Evolutionary conservation across 129 eudicot genomes (phyloP).

Genomic region (Scalesia atractyloides): DNA sequence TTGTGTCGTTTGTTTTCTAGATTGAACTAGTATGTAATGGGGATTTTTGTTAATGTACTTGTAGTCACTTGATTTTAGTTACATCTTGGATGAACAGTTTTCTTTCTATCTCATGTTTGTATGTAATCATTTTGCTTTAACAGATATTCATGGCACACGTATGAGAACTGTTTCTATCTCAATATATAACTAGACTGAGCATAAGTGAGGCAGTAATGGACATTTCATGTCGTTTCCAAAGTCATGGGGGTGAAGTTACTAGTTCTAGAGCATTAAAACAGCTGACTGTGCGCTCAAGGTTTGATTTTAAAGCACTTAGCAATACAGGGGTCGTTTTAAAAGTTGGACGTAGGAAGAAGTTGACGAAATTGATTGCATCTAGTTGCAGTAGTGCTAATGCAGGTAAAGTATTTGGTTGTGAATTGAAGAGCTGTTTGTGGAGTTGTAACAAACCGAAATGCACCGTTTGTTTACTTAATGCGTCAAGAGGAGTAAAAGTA

Average conservation of each 20-base stretch:
- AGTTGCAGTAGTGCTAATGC: conserved; percentile 34
- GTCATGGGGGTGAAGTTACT: conserved; percentile 43
- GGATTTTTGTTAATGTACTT: conserved; percentile 10
- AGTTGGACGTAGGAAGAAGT: conserved; percentile 36
- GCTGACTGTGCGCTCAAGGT: conserved; percentile 32
- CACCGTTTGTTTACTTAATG: conserved; percentile 32
- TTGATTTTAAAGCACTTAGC: conserved; percentile 38
- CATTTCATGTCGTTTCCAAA: conserved; percentile 34
- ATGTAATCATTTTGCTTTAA: conserved; percentile 18
- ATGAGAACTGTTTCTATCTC: conserved; percentile 26
- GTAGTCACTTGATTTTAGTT: background rate
- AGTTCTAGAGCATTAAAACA: conserved; percentile 38
- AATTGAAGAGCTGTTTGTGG: conserved; percentile 32
- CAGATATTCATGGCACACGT: conserved; percentile 44
- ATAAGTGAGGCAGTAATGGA: conserved; percentile 44
- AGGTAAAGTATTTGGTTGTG: conserved; percentile 33
- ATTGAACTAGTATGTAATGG: background rate
- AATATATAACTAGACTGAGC: conserved; percentile 21
- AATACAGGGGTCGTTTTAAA: conserved; percentile 34
- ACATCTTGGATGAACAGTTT: conserved; percentile 19
- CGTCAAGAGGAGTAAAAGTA: conserved; percentile 33
- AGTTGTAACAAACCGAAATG: conserved; percentile 35
- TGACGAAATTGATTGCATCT: conserved; percentile 29
- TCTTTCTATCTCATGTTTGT: conserved; percentile 11
- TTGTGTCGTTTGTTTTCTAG: background rate